A percentile compares a stretch with the other conserved stretches of the same genome.
Conservation (phyloP, 2,329 filamentous ascomycete species). For the Davidsoniella neocaledoniae region DNA sequence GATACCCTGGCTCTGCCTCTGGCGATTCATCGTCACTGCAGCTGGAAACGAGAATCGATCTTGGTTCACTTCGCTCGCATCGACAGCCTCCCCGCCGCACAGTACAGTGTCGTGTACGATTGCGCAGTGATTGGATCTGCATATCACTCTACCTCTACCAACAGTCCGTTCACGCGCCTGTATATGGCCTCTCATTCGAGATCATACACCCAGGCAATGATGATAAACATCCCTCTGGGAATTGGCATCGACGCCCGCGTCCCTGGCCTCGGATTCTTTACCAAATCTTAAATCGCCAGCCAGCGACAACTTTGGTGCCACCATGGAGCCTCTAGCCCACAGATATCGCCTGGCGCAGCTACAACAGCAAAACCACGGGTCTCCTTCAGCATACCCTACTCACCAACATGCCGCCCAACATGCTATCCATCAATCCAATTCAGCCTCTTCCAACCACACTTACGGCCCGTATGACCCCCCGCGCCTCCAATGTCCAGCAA, state of each 20-base stretch:
- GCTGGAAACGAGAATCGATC: too few relatives aligned
- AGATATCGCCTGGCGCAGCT: slow-evolving; percentile 8
- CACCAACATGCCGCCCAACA: neutral
- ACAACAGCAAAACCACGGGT: slow-evolving; percentile 4
- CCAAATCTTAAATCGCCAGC: neutral
- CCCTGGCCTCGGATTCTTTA: slow-evolving; percentile 6
- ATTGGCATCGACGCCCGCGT: slow-evolving; percentile 12
- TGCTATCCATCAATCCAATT: neutral
- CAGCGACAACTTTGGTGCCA: neutral
- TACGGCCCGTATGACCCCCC: neutral
- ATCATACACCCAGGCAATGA: slow-evolving; percentile 4
- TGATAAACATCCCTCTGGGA: slow-evolving; percentile 5
- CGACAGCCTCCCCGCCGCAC: neutral
- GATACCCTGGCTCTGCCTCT: too few relatives aligned
- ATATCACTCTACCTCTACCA: too few relatives aligned
- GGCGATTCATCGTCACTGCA: too few relatives aligned
- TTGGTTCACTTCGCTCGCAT: too few relatives aligned
- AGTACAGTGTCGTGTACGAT: too few relatives aligned
- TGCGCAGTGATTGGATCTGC: too few relatives aligned
- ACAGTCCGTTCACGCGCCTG: neutral
- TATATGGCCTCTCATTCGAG: neutral
- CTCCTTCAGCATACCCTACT: neutral
- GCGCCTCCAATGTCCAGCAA: neutral
- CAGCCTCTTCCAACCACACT: neutral
- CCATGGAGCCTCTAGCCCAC: slow-evolving; percentile 8